A percentile compares a stretch with the other conserved stretches of the same genome.
These are phyloP conservation scores for Harringtonia aguacate DNA, from an alignment of 2,329 filamentous ascomycete genomes.

Conservation along the genomic window DNA sequence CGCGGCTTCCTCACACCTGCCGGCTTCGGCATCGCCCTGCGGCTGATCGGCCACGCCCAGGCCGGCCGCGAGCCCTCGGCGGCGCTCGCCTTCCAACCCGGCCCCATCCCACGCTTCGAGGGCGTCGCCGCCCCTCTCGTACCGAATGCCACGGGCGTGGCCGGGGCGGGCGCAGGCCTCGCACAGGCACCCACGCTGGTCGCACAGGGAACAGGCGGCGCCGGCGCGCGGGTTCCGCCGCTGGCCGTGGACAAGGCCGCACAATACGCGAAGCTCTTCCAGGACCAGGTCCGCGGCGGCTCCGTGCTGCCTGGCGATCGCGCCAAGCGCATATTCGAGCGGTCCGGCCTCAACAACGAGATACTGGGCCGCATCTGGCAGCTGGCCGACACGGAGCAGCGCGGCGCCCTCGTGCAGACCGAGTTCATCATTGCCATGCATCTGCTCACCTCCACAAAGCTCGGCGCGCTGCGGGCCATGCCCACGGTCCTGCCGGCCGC, in stretches of 20 bases:
- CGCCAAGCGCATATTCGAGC: constrained; percentile 91
- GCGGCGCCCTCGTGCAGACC: constrained; percentile 72
- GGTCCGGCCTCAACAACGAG: constrained; percentile 81
- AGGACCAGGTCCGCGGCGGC: constrained; percentile 72
- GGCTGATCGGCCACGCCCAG: constrained; percentile 93
- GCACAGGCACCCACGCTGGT: constrained; percentile 4
- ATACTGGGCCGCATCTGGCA: constrained; percentile 93
- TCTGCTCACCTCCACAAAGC: constrained; percentile 83
- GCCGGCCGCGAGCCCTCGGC: constrained; percentile 70
- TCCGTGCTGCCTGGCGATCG: constrained; percentile 67
- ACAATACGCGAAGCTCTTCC: constrained; percentile 84
- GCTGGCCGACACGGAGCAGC: constrained; percentile 85
- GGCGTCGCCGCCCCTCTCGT: constrained; percentile 40
- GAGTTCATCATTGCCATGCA: constrained; percentile 99
- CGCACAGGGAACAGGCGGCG: constrained; percentile 26
- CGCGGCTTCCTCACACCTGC: constrained; percentile 84
- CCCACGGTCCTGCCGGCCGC: constrained; percentile 73
- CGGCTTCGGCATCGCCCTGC: constrained; percentile 85
- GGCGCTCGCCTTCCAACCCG: constrained; percentile 74
- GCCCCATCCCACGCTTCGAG: constrained; percentile 87
- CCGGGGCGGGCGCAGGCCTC: constrained; percentile 38
- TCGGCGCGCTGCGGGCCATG: constrained; percentile 65
- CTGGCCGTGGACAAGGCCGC: constrained; percentile 79
- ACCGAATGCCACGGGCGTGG: constrained; percentile 17
- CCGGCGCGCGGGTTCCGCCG: constrained; percentile 67